Evolutionary conservation across 192 early-diverging fungal species (phyloP).

Genomic region (Backusella psychrophila): DNA sequence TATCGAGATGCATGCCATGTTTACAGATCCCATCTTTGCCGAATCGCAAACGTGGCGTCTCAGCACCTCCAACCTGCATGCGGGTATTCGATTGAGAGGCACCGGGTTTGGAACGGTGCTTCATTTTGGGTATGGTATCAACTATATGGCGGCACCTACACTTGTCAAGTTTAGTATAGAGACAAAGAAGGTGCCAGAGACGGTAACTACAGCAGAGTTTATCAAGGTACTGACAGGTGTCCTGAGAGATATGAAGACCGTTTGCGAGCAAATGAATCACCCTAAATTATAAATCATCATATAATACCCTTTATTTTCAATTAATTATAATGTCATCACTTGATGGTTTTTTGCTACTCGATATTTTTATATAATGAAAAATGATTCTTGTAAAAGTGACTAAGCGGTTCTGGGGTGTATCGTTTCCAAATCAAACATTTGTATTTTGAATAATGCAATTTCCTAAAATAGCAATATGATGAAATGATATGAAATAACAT

Average conservation of each 20-base stretch:
- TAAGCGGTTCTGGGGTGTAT: too few species aligned
- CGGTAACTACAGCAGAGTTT: constrained; percentile 19
- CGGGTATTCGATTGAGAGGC: constrained; percentile 62
- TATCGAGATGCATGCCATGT: constrained; percentile 48
- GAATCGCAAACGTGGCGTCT: constrained; percentile 68
- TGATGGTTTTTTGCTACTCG: too few species aligned
- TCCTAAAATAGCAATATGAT: too few species aligned
- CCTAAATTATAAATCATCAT: neutral
- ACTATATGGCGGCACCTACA: constrained; percentile 70
- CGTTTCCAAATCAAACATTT: too few species aligned
- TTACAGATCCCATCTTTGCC: constrained; percentile 69
- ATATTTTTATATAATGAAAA: too few species aligned
- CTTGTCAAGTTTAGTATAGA: constrained; percentile 81
- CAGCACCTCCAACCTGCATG: constrained; percentile 76
- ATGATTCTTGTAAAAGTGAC: too few species aligned
- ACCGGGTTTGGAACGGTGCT: constrained; percentile 88
- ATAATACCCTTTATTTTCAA: too few species aligned
- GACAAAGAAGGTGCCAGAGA: constrained; percentile 51
- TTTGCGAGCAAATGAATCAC: constrained; percentile 32
- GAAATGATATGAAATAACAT: too few species aligned
- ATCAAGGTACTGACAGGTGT: constrained; percentile 1
- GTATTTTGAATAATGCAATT: too few species aligned
- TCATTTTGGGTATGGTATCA: constrained; percentile 84
- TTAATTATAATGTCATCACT: too few species aligned
- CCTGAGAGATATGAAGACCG: constrained; percentile 29